These are phyloP conservation scores for Oidium heveae DNA, from an alignment of 2,329 filamentous ascomycete species.

Conservation along the genomic window DNA sequence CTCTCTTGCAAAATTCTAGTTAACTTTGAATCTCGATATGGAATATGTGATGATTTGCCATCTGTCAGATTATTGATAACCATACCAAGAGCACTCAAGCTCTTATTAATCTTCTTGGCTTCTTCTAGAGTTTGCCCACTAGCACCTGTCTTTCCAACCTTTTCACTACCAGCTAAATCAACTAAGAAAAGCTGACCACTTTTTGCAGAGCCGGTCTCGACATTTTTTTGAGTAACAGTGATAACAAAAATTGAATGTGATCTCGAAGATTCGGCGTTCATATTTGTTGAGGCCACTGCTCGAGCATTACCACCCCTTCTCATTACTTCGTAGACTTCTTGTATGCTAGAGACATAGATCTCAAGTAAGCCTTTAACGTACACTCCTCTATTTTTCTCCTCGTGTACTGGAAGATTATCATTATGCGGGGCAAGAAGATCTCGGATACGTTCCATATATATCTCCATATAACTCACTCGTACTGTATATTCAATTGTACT, in stretches of 20 bases:
- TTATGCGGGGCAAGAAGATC: conserved; percentile 82
- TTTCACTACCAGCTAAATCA: conserved; percentile 93
- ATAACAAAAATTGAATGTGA: conserved; percentile 97
- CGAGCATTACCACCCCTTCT: conserved; percentile 70
- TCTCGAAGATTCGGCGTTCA: conserved; percentile 96
- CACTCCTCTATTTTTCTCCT: conserved; percentile 86
- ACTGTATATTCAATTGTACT: conserved; percentile 97
- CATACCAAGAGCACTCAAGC: conserved; percentile 91
- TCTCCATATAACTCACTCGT: conserved; percentile 96
- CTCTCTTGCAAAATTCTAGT: conserved; percentile 94
- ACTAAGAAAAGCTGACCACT: conserved; percentile 93
- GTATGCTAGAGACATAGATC: conserved; percentile 84
- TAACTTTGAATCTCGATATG: conserved; percentile 93
- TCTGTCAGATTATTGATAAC: conserved; percentile 96
- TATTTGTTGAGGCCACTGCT: conserved; percentile 90
- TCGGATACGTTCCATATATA: conserved; percentile 97
- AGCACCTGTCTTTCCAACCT: conserved; percentile 93
- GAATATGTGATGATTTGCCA: conserved; percentile 86
- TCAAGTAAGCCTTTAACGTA: conserved; percentile 91
- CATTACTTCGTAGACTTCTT: conserved; percentile 94
- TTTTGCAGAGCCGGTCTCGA: conserved; percentile 86
- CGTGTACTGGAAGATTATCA: conserved; percentile 91
- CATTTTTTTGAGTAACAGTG: conserved; percentile 91
- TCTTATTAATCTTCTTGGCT: conserved; percentile 99
- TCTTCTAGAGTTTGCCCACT: conserved; percentile 94